Evolutionary conservation across 1,284 basidiomycete species (phyloP), one percentile per base, ranked within the genome.

Genomic region (Hymenochaete sp.): DNA sequence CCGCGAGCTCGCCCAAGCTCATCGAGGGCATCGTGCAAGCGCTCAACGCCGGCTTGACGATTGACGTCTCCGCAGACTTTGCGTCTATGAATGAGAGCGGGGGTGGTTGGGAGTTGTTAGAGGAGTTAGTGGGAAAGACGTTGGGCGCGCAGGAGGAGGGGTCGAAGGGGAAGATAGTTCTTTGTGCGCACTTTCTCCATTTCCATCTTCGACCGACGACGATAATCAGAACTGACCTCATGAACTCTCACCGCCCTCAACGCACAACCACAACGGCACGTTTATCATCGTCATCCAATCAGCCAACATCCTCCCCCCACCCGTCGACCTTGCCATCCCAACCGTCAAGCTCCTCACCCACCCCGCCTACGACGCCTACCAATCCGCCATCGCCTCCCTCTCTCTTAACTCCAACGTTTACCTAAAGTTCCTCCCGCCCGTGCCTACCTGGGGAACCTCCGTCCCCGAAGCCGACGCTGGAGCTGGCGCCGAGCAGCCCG

Each of bases 261-360:
- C 31, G 55, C 40, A 29, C 32, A 5, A 35, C 32, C 13, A 8
- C 32, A 35, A 16, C 5, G 21, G 21, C 21, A n/a, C 21, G 13
- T 4, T n/a, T 6, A n/a, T 16, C 32, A 16, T 35, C 37, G 19
- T 38, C 42, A 49, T 32, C 29, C 31, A 21, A 29, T 29, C 56
- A 93, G 89, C 85, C 45, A 90, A 89, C 56, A 65, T 91, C 25
- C 73, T 93, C 2, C 89, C 88, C 18, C 90, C 90, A n/a, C 83
- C 88, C 1, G 74, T 89, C 53, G 78, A 80, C 53, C 66, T 83
- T 36, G 65, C 75, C 36, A 65, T 84, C 21, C 79, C 83, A 0
- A 79, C 84, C 44, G 82, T 87, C 22, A 80, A 86, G 57, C 67
- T 89, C 57, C 78, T 87, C 66, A 79, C 77, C 39, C 80, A 88